phyloP scores from a whole-genome alignment of 768 basidiomycete genomes.

The Boletellus emodensis region DNA sequence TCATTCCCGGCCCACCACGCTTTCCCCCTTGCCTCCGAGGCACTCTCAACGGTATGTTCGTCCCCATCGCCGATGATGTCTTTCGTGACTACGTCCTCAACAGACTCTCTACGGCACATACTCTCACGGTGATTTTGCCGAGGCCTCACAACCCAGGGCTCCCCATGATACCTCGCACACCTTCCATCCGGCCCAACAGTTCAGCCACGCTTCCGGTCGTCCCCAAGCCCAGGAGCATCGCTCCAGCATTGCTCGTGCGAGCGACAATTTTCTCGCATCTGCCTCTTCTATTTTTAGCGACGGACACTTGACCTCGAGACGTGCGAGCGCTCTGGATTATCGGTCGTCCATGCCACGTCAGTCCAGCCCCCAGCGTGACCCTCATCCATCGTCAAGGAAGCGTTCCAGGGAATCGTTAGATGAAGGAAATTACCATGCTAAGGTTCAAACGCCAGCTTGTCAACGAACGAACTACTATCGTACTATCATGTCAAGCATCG shows the following conservation, averaged over 20 bases:
- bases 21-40: conserved; percentile 15
- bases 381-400: conserved; percentile 29
- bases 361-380: conserved; percentile 13
- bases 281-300: conserved; percentile 30
- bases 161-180: conserved; percentile 20
- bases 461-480: too few species aligned
- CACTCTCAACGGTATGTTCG: conserved; percentile 16
- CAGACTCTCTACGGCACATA: conserved; percentile 19
- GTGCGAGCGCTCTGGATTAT: conserved; percentile 16
- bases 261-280: conserved; percentile 31
- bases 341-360: conserved; percentile 13
- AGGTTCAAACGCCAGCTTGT: too few species aligned
- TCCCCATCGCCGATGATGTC: background rate
- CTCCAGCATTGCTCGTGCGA: conserved; percentile 30
- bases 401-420: conserved; percentile 31
- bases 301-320: conserved; percentile 17
- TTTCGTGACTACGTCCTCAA: background rate
- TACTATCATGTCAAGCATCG: too few species aligned
- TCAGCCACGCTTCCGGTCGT: conserved; percentile 16
- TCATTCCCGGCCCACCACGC: conserved; percentile 12
- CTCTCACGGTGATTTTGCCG: conserved; percentile 16
- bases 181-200: conserved; percentile 22
- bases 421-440: conserved; percentile 24
- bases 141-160: conserved; percentile 3
- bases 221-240: conserved; percentile 30